phyloP scores from a whole-genome alignment of 108 stramenopile species.

The Skeletonema costatum region DNA sequence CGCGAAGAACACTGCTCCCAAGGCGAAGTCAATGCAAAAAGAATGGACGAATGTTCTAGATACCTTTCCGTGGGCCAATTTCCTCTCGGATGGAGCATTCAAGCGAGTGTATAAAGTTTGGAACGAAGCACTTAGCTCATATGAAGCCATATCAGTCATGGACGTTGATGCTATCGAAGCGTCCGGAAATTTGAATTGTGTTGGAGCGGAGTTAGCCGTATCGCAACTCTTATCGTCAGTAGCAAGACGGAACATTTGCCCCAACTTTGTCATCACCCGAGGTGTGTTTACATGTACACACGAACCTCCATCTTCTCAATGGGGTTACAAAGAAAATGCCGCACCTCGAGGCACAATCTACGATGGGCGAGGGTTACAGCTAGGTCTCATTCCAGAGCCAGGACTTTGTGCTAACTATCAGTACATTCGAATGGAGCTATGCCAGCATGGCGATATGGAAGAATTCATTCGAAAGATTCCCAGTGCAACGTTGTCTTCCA shows the following conservation, averaged over 20 bases:
- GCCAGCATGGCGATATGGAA: slow-evolving; percentile 93
- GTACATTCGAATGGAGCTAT: slow-evolving; percentile 98
- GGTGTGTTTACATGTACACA: slow-evolving; percentile 76
- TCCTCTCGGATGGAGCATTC: slow-evolving; percentile 91
- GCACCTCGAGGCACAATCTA: slow-evolving; percentile 64
- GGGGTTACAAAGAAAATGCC: slow-evolving; percentile 67
- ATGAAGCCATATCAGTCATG: slow-evolving; percentile 92
- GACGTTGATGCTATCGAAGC: slow-evolving; percentile 67
- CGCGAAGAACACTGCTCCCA: not conserved
- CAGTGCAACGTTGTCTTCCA: slow-evolving; percentile 40
- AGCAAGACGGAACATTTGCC: slow-evolving; percentile 83
- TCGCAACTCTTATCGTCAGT: slow-evolving; percentile 85
- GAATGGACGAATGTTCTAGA: slow-evolving; percentile 61
- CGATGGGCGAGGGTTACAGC: slow-evolving; percentile 3
- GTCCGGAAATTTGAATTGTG: slow-evolving; percentile 67
- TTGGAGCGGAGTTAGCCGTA: slow-evolving; percentile 89
- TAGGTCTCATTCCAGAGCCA: not conserved
- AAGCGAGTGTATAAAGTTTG: slow-evolving; percentile 90
- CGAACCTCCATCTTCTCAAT: slow-evolving; percentile 63
- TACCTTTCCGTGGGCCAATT: slow-evolving; percentile 75
- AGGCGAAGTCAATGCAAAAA: slow-evolving; percentile 56
- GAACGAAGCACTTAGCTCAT: slow-evolving; percentile 45
- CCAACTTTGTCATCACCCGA: slow-evolving; percentile 89
- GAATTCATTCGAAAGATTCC: slow-evolving; percentile 78
- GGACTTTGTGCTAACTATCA: slow-evolving; percentile 64